Evolutionary conservation across 306 rosid species (phyloP).

Genomic region (Argentina anserina): DNA sequence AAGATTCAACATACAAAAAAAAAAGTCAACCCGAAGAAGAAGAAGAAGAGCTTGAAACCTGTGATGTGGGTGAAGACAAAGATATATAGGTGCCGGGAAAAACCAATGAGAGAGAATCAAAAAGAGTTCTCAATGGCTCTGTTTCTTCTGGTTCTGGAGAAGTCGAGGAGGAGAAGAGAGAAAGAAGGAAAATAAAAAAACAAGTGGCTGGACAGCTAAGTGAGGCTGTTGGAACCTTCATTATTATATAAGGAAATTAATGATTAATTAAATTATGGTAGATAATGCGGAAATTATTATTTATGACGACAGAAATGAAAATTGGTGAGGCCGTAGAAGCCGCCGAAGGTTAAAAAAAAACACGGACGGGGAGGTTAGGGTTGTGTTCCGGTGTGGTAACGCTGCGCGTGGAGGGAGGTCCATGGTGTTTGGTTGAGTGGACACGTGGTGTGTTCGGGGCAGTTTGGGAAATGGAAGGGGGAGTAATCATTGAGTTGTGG

Average conservation of each 20-base stretch:
- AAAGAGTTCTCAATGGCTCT: conserved; percentile 16
- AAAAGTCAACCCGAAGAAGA: not conserved
- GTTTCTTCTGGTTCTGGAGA: conserved; percentile 34
- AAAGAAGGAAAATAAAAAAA: conserved; percentile 28
- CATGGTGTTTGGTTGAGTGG: not conserved
- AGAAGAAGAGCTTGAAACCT: conserved; percentile 22
- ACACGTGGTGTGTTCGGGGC: conserved; percentile 22
- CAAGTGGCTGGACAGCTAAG: conserved; percentile 78
- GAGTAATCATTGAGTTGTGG: conserved; percentile 35
- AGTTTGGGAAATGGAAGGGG: conserved; percentile 1
- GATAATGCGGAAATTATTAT: conserved; percentile 34
- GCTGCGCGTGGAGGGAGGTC: conserved; percentile 1
- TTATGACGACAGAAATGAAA: not conserved
- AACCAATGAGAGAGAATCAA: conserved; percentile 40
- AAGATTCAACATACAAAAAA: not conserved
- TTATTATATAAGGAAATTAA: conserved; percentile 35
- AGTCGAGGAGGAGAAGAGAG: conserved; percentile 36
- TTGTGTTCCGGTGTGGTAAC: not conserved
- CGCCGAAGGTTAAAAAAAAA: conserved; percentile 33
- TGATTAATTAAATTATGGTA: conserved; percentile 12
- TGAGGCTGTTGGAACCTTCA: conserved; percentile 45
- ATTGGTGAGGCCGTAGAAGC: conserved; percentile 29
- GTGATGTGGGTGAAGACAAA: not conserved
- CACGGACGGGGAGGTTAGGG: not conserved
- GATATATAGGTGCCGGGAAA: conserved; percentile 1